Conservation (phyloP, 2,329 filamentous ascomycete species). For the Volutella citrinella region DNA sequence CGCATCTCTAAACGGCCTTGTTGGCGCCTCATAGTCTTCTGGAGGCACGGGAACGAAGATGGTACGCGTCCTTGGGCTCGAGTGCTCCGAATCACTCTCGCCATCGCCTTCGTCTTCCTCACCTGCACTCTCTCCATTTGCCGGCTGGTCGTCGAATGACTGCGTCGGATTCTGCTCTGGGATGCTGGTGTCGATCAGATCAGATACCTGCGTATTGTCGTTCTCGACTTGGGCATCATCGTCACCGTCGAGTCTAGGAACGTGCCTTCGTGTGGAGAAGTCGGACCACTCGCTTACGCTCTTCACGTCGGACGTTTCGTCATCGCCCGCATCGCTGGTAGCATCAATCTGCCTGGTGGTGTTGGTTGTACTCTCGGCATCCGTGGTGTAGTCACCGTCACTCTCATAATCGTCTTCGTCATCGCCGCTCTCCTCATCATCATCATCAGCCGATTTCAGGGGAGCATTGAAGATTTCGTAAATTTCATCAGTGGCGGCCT, state of each 20-base stretch:
- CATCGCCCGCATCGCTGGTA: slow-evolving; percentile 33
- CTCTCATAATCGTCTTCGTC: slow-evolving; percentile 72
- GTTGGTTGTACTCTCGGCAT: slow-evolving; percentile 71
- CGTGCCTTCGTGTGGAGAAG: slow-evolving; percentile 71
- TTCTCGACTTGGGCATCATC: slow-evolving; percentile 31
- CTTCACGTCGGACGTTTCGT: slow-evolving; percentile 56
- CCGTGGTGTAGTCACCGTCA: slow-evolving; percentile 77
- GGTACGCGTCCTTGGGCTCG: slow-evolving; percentile 54
- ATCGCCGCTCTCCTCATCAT: slow-evolving; percentile 44
- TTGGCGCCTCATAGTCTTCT: slow-evolving; percentile 81
- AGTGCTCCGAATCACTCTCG: slow-evolving; percentile 41
- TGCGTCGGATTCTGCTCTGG: slow-evolving; percentile 17
- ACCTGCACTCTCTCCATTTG: slow-evolving; percentile 33
- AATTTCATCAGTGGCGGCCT: slow-evolving; percentile 93
- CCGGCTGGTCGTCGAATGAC: slow-evolving; percentile 8
- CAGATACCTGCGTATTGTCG: slow-evolving; percentile 35
- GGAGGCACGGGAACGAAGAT: slow-evolving; percentile 78
- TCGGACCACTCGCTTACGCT: slow-evolving; percentile 85
- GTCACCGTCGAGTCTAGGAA: slow-evolving; percentile 47
- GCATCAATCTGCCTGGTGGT: slow-evolving; percentile 66
- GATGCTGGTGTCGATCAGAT: slow-evolving; percentile 36
- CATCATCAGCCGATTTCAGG: slow-evolving; percentile 21
- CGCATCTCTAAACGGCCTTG: slow-evolving; percentile 77
- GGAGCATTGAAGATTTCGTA: slow-evolving; percentile 97
- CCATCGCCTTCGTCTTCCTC: slow-evolving; percentile 34